Percentiles rank a stretch among this genome's conserved stretches.
Conservation (phyloP, 1,284 basidiomycete genomes). For the Moesziomyces aphidis region DNA sequence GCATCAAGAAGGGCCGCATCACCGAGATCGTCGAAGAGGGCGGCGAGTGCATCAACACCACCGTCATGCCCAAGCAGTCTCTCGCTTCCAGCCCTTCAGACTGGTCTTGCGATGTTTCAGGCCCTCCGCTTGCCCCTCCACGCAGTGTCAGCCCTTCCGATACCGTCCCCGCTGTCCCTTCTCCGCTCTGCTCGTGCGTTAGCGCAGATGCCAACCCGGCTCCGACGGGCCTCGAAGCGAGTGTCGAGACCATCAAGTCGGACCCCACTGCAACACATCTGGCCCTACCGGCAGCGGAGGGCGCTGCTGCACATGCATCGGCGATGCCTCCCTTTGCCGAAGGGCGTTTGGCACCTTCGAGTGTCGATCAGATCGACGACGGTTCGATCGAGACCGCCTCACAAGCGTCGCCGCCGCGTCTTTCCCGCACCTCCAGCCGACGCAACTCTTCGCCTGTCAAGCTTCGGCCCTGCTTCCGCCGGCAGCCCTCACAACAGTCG, state of each 20-base stretch:
- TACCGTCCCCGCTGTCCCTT: conserved; percentile 58
- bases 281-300: neutral
- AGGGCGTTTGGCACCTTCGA: too few relatives aligned
- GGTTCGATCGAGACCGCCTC: neutral
- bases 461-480: conserved; percentile 61
- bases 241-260: conserved; percentile 47
- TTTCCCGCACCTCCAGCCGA: conserved; percentile 31
- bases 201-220: conserved; percentile 21
- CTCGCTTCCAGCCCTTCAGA: conserved; percentile 26
- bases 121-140: conserved; percentile 51
- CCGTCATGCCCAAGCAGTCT: conserved; percentile 45
- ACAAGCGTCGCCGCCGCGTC: conserved; percentile 26
- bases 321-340: too few relatives aligned
- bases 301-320: neutral
- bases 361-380: neutral
- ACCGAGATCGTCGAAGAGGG: conserved; percentile 61
- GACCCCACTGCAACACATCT: neutral
- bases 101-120: conserved; percentile 50
- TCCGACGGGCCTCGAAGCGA: conserved; percentile 33
- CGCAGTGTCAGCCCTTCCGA: conserved; percentile 55
- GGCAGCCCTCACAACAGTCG: conserved; percentile 46
- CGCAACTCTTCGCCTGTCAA: conserved; percentile 55
- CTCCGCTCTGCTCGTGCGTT: conserved; percentile 58
- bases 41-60: conserved; percentile 48
- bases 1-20: conserved; percentile 58